These are phyloP conservation scores for Paecilomyces fulvus DNA, from an alignment of 2,329 filamentous ascomycete genomes.

Conservation along the genomic window DNA sequence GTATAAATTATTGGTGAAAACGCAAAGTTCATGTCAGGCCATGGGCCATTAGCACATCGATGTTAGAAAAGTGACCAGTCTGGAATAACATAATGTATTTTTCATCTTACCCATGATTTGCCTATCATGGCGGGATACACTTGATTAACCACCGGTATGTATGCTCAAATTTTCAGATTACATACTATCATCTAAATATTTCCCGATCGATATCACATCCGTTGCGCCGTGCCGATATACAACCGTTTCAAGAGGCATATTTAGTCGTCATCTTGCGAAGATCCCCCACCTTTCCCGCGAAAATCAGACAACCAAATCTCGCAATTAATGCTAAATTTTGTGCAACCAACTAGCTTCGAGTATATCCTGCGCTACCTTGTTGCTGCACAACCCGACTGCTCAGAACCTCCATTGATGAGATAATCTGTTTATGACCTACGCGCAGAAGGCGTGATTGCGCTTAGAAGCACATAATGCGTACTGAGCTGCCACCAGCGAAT, in stretches of 20 bases:
- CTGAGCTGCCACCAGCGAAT: background rate
- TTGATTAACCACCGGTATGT: background rate
- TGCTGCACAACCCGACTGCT: background rate
- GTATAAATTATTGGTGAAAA: background rate
- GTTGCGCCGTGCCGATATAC: background rate
- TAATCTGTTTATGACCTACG: background rate
- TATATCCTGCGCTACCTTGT: background rate
- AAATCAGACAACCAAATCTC: background rate
- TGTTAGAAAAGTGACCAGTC: background rate
- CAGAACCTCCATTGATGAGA: background rate
- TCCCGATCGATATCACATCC: too few relatives aligned
- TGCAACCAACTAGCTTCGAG: background rate
- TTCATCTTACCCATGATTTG: background rate
- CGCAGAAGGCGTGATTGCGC: background rate
- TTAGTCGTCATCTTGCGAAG: background rate
- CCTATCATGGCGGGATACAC: background rate
- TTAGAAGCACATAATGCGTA: background rate
- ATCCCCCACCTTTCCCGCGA: background rate
- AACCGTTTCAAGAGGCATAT: background rate
- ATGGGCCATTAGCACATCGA: background rate
- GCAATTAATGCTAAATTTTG: background rate
- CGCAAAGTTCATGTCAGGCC: background rate
- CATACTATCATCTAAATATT: background rate
- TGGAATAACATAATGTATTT: background rate
- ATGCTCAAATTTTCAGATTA: background rate